These are phyloP conservation scores for Boletus pseudopeckii DNA, from an alignment of 768 basidiomycete genomes.

Conservation along the genomic window DNA sequence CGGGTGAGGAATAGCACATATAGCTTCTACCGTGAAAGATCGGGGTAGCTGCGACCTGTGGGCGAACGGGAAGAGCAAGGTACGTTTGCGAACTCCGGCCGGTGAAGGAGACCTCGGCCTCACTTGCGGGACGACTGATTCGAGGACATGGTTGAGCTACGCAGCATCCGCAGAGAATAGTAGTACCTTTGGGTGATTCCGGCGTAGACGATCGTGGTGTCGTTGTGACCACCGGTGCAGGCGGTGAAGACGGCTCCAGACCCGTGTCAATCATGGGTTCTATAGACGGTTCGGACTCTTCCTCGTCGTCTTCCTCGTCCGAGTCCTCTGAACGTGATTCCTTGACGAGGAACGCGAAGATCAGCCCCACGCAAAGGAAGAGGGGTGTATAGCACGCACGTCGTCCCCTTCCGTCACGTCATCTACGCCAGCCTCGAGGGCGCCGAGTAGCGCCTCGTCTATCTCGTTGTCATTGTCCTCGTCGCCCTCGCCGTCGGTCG, in stretches of 20 bases:
- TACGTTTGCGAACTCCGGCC: constrained; percentile 49
- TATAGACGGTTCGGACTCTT: constrained; percentile 40
- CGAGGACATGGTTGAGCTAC: constrained; percentile 18
- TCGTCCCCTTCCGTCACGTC: constrained; percentile 71
- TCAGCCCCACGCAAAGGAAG: constrained; percentile 1
- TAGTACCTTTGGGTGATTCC: constrained; percentile 35
- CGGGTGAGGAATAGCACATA: constrained; percentile 88
- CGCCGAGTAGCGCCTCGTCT: constrained; percentile 61
- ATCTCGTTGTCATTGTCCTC: constrained; percentile 47
- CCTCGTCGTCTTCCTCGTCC: constrained; percentile 54
- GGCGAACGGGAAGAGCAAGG: constrained; percentile 35
- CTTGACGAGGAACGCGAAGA: constrained; percentile 27
- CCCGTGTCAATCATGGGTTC: constrained; percentile 31
- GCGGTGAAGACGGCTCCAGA: constrained; percentile 25
- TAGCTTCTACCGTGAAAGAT: constrained; percentile 83
- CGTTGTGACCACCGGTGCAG: constrained; percentile 26
- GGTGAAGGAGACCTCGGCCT: constrained; percentile 49
- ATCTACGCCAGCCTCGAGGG: constrained; percentile 52
- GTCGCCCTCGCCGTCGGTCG: constrained; percentile 44
- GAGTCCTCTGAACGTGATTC: constrained; percentile 61
- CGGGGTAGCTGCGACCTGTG: constrained; percentile 39
- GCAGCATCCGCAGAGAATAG: background rate
- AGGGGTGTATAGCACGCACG: constrained; percentile 39
- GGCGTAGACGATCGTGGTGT: constrained; percentile 28
- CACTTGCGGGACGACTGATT: constrained; percentile 22